These are phyloP conservation scores for Setaria viridis DNA, from an alignment of 202 grass and related monocot genomes.

Conservation along the genomic window DNA sequence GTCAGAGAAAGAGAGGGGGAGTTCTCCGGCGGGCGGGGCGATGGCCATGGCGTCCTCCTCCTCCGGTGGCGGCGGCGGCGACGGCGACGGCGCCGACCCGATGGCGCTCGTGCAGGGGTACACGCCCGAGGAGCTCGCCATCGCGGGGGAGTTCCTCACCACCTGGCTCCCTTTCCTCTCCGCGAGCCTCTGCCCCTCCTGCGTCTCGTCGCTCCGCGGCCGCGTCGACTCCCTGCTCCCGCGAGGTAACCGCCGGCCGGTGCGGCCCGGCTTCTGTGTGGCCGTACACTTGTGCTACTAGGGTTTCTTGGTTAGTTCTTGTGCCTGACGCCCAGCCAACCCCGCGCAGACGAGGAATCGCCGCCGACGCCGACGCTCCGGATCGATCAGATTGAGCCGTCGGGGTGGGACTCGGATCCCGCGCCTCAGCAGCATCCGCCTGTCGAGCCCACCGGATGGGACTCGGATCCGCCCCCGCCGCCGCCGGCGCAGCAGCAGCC, in stretches of 20 bases:
- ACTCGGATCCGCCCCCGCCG: conserved; percentile 48
- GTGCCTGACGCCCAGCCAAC: conserved; percentile 15
- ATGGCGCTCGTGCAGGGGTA: conserved; percentile 69
- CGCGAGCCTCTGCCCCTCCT: conserved; percentile 69
- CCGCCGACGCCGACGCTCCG: not conserved
- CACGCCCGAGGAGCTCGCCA: conserved; percentile 68
- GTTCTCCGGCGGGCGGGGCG: not conserved
- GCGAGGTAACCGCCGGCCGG: conserved; percentile 38
- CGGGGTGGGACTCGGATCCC: conserved; percentile 66
- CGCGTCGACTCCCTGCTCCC: conserved; percentile 74
- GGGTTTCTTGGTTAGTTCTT: conserved; percentile 12
- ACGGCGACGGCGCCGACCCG: conserved; percentile 36
- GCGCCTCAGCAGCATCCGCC: conserved; percentile 42
- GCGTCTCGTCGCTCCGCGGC: conserved; percentile 57
- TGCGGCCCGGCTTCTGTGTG: not conserved
- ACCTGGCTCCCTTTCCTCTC: conserved; percentile 93
- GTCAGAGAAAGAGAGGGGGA: not conserved
- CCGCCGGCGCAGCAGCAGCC: not conserved
- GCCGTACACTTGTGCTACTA: not conserved
- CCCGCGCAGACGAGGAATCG: conserved; percentile 38
- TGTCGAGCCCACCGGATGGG: conserved; percentile 55
- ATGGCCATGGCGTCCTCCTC: conserved; percentile 38
- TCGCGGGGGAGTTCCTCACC: conserved; percentile 87
- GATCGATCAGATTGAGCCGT: conserved; percentile 54
- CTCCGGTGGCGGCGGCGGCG: not conserved